These are phyloP conservation scores for Blastocystis hominis DNA, from an alignment of 352 stramenopile species.

Conservation along the genomic window DNA sequence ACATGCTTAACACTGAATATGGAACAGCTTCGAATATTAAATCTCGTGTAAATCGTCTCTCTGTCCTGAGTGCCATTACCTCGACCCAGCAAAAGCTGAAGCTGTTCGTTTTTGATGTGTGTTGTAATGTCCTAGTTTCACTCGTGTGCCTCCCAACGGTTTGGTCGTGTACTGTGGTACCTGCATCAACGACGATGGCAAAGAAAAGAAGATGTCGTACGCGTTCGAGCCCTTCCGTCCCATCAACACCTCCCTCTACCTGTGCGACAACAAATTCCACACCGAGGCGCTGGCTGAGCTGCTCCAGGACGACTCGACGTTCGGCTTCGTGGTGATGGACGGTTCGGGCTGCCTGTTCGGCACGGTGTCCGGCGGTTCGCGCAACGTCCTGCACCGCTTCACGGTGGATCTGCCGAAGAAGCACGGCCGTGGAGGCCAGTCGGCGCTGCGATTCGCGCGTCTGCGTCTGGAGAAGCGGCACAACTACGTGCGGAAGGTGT, in stretches of 20 bases:
- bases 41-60: constrained; percentile 92
- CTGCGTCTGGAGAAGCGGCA: constrained; percentile 97
- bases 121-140: neutral
- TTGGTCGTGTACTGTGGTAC: constrained; percentile 98
- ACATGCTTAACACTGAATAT: constrained; percentile 98
- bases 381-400: constrained; percentile 69
- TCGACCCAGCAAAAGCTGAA: constrained; percentile 97
- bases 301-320: constrained; percentile 94
- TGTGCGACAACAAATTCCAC: constrained; percentile 99
- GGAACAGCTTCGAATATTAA: constrained; percentile 99
- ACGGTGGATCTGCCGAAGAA: constrained; percentile 96
- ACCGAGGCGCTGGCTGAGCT: constrained; percentile 91
- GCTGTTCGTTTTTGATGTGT: constrained; percentile 70
- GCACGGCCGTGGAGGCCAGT: constrained; percentile 95
- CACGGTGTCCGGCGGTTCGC: constrained; percentile 81
- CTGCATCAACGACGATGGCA: constrained; percentile 95
- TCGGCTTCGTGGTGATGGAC: constrained; percentile 99
- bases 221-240: constrained; percentile 99
- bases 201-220: constrained; percentile 97
- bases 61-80: constrained; percentile 93
- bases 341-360: constrained; percentile 96
- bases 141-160: constrained; percentile 78
- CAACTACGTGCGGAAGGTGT: constrained; percentile 98
- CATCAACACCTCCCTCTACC: constrained; percentile 99
- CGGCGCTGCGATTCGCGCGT: constrained; percentile 94